Base-by-base conservation (phyloP, 2,329 filamentous ascomycete genomes). In the Grosmannia clavigera region DNA sequence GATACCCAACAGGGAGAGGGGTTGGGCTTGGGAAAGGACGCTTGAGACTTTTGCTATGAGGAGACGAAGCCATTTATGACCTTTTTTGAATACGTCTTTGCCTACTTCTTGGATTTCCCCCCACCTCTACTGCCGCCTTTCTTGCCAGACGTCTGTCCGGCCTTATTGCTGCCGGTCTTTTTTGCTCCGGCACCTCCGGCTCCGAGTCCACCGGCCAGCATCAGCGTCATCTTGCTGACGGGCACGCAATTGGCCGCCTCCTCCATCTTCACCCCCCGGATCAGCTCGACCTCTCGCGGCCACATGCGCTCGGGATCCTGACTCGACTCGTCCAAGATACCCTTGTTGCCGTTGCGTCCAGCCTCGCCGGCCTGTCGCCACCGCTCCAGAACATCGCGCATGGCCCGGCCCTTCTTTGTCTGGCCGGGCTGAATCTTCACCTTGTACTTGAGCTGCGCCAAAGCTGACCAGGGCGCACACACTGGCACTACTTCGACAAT, bases 361-460 rank as follows among this genome's bases (percentile, higher is more conserved):
- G 84, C 81, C 57, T 84, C 90, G 25, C 78, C 72, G 0, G 60
- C 64, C 2, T 60, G 63, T 64, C 86, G 80, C 92, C 92, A 96
- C 62, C 82, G 81, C 56, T 86, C 84, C n/a, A 97, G 73, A 38
- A 97, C 86, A 72, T 97, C 92, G 70, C 89, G 90, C 55, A 96
- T 84, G 0, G 91, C 92, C 71, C 96, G 97, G 11, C 94, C 92
- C 75, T 96, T 96, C 79, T 97, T 99, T 64, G 86, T 81, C 0
- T 84, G 74, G 0, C 94, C 94, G 0, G 94, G 94, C 73, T 97
- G 94, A 67, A 99, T 73, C 76, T 99, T 99, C 59, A 86, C 89
- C 73, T 95, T 95, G 77, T 96, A 97, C 74, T 96, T 96, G 74
- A 87, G 88, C 60, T 81, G 82, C 2, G 73, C 78, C 65, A 87